Evolutionary conservation across 2,329 filamentous ascomycete species (phyloP).

Genomic region (Thermothelomyces thermophilus): DNA sequence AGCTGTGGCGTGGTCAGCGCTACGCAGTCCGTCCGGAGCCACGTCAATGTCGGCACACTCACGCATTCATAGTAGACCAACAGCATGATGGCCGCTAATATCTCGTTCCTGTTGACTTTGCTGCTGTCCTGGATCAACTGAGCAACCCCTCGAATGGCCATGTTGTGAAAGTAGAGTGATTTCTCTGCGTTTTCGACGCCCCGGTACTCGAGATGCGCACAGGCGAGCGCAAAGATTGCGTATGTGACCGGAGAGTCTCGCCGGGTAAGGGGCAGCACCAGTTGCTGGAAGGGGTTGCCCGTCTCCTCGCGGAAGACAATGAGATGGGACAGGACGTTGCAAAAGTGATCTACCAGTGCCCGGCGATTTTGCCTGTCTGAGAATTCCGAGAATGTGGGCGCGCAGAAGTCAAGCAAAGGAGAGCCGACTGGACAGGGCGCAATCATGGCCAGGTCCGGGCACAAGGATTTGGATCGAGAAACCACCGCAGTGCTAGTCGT

Average conservation of each 20-base stretch:
- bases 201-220: slow-evolving; percentile 71
- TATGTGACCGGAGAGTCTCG: slow-evolving; percentile 61
- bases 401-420: slow-evolving; percentile 44
- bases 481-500: slow-evolving; percentile 8
- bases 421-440: slow-evolving; percentile 34
- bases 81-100: slow-evolving; percentile 55
- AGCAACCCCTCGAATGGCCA: slow-evolving; percentile 52
- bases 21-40: not conserved
- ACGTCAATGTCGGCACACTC: slow-evolving; percentile 26
- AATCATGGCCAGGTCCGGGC: slow-evolving; percentile 37
- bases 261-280: slow-evolving; percentile 54
- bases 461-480: slow-evolving; percentile 23
- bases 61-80: slow-evolving; percentile 59
- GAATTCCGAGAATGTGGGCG: slow-evolving; percentile 52
- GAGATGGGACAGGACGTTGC: slow-evolving; percentile 57
- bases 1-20: slow-evolving; percentile 36
- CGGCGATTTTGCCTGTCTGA: slow-evolving; percentile 48
- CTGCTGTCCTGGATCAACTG: slow-evolving; percentile 49
- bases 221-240: slow-evolving; percentile 76
- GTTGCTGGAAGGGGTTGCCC: slow-evolving; percentile 56
- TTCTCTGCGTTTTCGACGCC: slow-evolving; percentile 47
- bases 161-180: slow-evolving; percentile 53
- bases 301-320: slow-evolving; percentile 58
- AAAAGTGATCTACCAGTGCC: slow-evolving; percentile 55
- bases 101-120: slow-evolving; percentile 47